These are phyloP conservation scores for Stemphylium vesicarium DNA, from an alignment of 2,329 filamentous ascomycete genomes.

Conservation along the genomic window DNA sequence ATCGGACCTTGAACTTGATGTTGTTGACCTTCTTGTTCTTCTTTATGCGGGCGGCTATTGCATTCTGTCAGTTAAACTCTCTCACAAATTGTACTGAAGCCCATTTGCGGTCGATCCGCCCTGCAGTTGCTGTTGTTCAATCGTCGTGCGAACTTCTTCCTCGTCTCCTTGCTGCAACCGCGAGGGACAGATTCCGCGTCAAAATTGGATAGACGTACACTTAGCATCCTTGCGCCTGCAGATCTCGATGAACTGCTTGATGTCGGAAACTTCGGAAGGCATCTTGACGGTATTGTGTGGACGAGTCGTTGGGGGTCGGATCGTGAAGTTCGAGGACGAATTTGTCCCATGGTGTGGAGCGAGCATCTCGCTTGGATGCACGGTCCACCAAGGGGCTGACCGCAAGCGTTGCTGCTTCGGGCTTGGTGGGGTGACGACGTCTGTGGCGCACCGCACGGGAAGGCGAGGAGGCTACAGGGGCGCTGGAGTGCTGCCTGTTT, in stretches of 20 bases:
- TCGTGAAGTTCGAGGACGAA: conserved; percentile 27
- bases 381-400: conserved; percentile 35
- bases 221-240: conserved; percentile 99
- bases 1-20: conserved; percentile 99
- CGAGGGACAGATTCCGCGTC: neutral
- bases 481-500: conserved; percentile 19
- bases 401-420: conserved; percentile 22
- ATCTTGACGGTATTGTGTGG: conserved; percentile 71
- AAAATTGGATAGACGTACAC: conserved; percentile 70
- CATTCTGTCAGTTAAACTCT: conserved; percentile 9
- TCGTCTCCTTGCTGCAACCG: conserved; percentile 9
- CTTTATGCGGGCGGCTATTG: conserved; percentile 65
- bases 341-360: conserved; percentile 40
- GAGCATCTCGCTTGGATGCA: conserved; percentile 45
- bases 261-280: conserved; percentile 97
- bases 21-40: conserved; percentile 88
- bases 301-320: conserved; percentile 27
- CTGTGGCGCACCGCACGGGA: conserved; percentile 26
- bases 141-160: conserved; percentile 9
- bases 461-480: conserved; percentile 11
- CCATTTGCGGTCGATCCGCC: neutral
- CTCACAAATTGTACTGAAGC: neutral
- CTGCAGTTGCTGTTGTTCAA: conserved; percentile 1
- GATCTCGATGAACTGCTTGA: conserved; percentile 99
- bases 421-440: conserved; percentile 33